Evolutionary conservation across 1,139 yeast species (phyloP), one percentile per base, ranked within the genome.

Genomic region (Hyphopichia wangnamkhiaoensis): DNA sequence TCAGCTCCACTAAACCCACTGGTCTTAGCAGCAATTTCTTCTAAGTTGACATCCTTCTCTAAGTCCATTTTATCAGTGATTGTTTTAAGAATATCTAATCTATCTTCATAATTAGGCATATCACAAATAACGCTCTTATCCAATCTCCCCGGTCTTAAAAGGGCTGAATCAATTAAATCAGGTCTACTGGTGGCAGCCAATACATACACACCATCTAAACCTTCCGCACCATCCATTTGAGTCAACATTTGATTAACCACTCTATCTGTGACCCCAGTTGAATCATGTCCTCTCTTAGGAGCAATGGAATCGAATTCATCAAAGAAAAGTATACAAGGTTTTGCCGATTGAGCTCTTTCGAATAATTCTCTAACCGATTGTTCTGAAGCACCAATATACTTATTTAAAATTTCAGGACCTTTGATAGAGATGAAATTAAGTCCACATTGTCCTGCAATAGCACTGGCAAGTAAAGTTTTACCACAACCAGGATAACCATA

Each of bases 171-270:
- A 50, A 94, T 91, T 53, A 93, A 73, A 56, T 93, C 98, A 0
- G 98, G 98, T 52, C 98, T 74, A 53, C 93, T 82, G 0, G 98
- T 94, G 1, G 98, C 98, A 0, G 98, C 98, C 24, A 93, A 70
- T 1, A 94, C 96, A 56, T 93, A 93, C 3, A 94, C 98, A 1
- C 98, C 98, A 54, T 91, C 97, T 27, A 91, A 69, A 0, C 98
- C 98, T 61, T 93, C 98, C 1, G 98, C 98, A 66, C 99, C 99
- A 63, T 93, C 99, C 96, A 93, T 90, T 59, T 94, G 98, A 0
- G 98, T 93, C 54, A 93, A 77, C 82, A 93, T 80, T 59, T 93
- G 98, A 62, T 94, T 94, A 30, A 93, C 98, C 31, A 93, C 97
- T 54, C 98, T 77, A 59, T 93, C 98, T 1, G 98, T 93, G 4